Evolutionary conservation across 176 grass and related monocot genomes (phyloP), one percentile per base, ranked within the genome.

Genomic region (Oropetium thomaeum): DNA sequence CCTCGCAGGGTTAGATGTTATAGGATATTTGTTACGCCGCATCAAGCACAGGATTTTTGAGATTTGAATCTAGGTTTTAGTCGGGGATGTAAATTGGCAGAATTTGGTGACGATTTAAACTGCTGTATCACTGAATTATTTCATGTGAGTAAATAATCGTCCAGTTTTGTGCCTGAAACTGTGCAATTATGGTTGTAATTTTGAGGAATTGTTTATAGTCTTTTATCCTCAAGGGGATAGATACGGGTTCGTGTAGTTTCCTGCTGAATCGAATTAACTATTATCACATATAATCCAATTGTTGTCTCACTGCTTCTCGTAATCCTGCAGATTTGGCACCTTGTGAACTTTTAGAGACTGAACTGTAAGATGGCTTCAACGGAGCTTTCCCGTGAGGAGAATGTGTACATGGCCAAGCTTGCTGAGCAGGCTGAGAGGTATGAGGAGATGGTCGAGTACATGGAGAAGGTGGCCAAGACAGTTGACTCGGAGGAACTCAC

Each of bases 371-470:
- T 96, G 81, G 65, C 80, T 19, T 52, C 85, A 55, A 71, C 73
- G 7, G 92, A 96, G 70, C 74, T 85, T 63, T 90, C 90, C 34
- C 87, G 90, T 28, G 93, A 96, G 32, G 84, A 96, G 60, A 92
- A 88, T 71, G 87, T 96, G 28, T 96, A 96, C 84, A 89, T 96
- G 81, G 93, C 93, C 28, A 96, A 96, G 71, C 87, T 96, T 10
- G 89, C 93, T 0, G 90, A 92, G 82, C 90, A 96, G 65, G 90
- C 93, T 16, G 90, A 93, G 79, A 84, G 93, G 80, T 89, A 96
- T 9, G 93, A 97, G 79, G 93, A 97, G 75, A 97, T 97, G 93
- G 93, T 91, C 0, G 87, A 91, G 57, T 97, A 90, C 82, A 97
- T 97, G 93, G 93, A 97, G 85, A 90, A 90, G 82, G 90, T 92